Percentiles rank a stretch among this genome's conserved stretches.
These are phyloP conservation scores for Mycosphaerella arachidis DNA, from an alignment of 2,329 filamentous ascomycete genomes.

Conservation along the genomic window DNA sequence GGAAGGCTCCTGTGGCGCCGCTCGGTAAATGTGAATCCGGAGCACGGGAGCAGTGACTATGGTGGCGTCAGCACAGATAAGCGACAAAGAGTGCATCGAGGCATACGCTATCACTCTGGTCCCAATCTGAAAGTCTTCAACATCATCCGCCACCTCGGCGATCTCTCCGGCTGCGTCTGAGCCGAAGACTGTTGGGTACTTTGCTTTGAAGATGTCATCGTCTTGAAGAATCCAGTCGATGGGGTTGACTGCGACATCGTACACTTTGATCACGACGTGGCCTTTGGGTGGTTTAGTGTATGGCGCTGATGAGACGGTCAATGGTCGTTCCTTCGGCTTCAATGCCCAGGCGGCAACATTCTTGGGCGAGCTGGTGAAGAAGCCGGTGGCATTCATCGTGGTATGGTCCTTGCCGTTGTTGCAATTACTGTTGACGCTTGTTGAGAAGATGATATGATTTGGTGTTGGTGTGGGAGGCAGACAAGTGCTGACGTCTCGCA, in stretches of 20 bases:
- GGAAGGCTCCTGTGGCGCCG: slow-evolving; percentile 28
- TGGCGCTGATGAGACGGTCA: slow-evolving; percentile 36
- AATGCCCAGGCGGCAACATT: slow-evolving; percentile 37
- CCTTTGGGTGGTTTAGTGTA: slow-evolving; percentile 33
- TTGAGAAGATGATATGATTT: neutral
- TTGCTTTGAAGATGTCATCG: slow-evolving; percentile 25
- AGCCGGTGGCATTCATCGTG: neutral
- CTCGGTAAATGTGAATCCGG: slow-evolving; percentile 12
- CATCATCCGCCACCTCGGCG: slow-evolving; percentile 43
- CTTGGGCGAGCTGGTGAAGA: slow-evolving; percentile 8
- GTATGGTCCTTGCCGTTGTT: neutral
- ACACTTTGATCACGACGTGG: slow-evolving; percentile 39
- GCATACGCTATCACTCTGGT: slow-evolving; percentile 42
- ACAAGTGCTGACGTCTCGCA: neutral
- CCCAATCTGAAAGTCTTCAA: slow-evolving; percentile 43
- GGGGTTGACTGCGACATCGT: slow-evolving; percentile 41
- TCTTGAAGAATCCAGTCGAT: slow-evolving; percentile 41
- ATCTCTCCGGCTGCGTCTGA: slow-evolving; percentile 45
- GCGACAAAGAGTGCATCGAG: neutral
- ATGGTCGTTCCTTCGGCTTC: slow-evolving; percentile 28
- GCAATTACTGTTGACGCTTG: neutral
- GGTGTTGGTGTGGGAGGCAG: neutral
- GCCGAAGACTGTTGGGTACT: slow-evolving; percentile 39
- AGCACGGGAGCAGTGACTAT: slow-evolving; percentile 17
- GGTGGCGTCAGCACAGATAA: neutral